phyloP scores from a whole-genome alignment of 1,284 basidiomycete genomes.

The Laetiporus sulphureus region DNA sequence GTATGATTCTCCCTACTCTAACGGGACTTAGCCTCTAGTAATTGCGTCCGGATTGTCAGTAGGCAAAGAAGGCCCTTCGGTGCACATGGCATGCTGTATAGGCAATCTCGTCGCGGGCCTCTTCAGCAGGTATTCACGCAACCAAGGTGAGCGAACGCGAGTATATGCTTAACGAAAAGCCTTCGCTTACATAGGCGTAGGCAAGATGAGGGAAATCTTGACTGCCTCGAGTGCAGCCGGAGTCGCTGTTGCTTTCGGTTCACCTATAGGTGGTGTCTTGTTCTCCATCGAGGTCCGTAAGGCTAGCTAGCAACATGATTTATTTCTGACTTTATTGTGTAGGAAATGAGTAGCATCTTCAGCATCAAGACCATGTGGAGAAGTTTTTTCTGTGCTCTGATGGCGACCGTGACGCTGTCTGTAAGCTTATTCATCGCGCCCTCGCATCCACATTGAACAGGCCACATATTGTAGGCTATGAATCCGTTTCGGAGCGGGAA shows the following conservation, averaged over 20 bases:
- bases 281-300: slow-evolving; percentile 75
- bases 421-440: slow-evolving; percentile 40
- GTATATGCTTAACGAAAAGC: too few species aligned
- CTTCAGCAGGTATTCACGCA: slow-evolving; percentile 80
- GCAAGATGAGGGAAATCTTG: slow-evolving; percentile 92
- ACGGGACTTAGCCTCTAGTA: slow-evolving; percentile 70
- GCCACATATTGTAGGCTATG: slow-evolving; percentile 41
- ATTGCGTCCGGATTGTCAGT: slow-evolving; percentile 97
- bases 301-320: too few species aligned
- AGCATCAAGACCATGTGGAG: slow-evolving; percentile 98
- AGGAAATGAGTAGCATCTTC: slow-evolving; percentile 98
- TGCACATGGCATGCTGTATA: slow-evolving; percentile 94
- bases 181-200: too few species aligned
- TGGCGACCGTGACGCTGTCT: slow-evolving; percentile 95
- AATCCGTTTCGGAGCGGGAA: slow-evolving; percentile 98
- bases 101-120: slow-evolving; percentile 82
- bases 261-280: slow-evolving; percentile 59
- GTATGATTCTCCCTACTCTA: neutral
- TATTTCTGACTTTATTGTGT: neutral
- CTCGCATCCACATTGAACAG: neutral
- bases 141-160: slow-evolving; percentile 78
- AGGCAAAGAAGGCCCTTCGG: slow-evolving; percentile 97
- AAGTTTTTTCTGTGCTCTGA: slow-evolving; percentile 94
- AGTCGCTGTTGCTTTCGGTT: slow-evolving; percentile 91
- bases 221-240: slow-evolving; percentile 96